These are phyloP conservation scores for Porphyrellus cyaneotinctus DNA, from an alignment of 768 basidiomycete species.

Conservation along the genomic window DNA sequence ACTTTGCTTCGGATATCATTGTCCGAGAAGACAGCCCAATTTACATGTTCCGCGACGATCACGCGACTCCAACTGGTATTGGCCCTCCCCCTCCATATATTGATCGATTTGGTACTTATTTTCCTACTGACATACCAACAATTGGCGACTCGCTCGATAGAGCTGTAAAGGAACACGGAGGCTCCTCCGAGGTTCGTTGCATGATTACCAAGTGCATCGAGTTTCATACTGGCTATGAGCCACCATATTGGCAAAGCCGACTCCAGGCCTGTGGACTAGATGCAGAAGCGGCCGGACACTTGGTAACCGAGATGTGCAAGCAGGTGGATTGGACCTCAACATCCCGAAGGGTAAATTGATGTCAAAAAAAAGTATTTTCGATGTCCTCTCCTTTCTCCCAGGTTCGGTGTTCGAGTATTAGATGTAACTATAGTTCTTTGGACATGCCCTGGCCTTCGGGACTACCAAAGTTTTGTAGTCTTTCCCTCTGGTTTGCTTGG, in stretches of 20 bases:
- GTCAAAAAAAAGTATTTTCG: neutral
- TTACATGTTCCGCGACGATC: conserved; percentile 5
- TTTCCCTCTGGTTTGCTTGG: neutral
- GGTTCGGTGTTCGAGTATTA: neutral
- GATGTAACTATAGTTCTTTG: conserved; percentile 6
- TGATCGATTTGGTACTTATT: conserved; percentile 4
- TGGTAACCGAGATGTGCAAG: conserved; percentile 28
- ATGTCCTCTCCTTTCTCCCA: neutral
- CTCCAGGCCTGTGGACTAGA: conserved; percentile 23
- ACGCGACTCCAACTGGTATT: conserved; percentile 3
- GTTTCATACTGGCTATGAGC: conserved; percentile 25
- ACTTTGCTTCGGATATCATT: conserved; percentile 4
- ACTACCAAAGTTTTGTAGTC: no score
- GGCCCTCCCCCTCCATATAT: conserved; percentile 19
- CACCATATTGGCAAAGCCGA: conserved; percentile 24
- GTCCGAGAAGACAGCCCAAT: conserved; percentile 23
- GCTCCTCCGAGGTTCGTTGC: conserved; percentile 14
- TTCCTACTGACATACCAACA: conserved; percentile 3
- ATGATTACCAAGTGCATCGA: conserved; percentile 25
- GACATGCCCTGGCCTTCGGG: no score
- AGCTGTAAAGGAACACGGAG: conserved; percentile 16
- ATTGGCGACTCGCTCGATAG: conserved; percentile 22
- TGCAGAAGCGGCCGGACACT: conserved; percentile 7
- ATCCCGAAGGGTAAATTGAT: conserved; percentile 1
- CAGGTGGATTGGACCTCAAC: conserved; percentile 20